A percentile compares a stretch with the other conserved stretches of the same genome.
phyloP scores from a whole-genome alignment of 139 green algal species.

The Haematococcus sp. region DNA sequence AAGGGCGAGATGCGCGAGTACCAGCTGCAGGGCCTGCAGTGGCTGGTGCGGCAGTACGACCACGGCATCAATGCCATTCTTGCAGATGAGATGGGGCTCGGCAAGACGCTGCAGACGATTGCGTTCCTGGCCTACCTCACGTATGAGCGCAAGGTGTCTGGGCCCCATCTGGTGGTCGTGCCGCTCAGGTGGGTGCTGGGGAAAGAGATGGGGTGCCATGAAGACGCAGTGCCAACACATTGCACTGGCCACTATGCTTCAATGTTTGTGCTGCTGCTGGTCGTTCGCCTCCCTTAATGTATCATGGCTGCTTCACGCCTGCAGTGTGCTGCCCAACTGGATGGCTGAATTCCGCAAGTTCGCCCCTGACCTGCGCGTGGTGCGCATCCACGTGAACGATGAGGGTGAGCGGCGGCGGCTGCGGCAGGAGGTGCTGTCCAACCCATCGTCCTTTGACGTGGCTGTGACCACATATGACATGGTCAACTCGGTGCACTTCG shows the following conservation, averaged over 20 bases:
- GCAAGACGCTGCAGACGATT: constrained; percentile 86
- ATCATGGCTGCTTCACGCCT: too few relatives aligned
- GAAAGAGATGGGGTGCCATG: constrained; percentile 62
- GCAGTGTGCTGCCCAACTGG: constrained; percentile 19
- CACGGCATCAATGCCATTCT: constrained; percentile 87
- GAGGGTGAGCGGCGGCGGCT: constrained; percentile 51
- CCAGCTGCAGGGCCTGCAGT: constrained; percentile 84
- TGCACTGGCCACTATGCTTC: too few relatives aligned
- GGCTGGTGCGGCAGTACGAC: constrained; percentile 74
- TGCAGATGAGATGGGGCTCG: constrained; percentile 83
- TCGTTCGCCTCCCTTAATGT: too few relatives aligned
- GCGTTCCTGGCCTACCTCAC: constrained; percentile 61
- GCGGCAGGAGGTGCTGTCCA: constrained; percentile 45
- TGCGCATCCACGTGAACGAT: constrained; percentile 55
- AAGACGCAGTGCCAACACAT: too few relatives aligned
- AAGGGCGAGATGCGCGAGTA: constrained; percentile 68
- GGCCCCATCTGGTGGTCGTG: constrained; percentile 88
- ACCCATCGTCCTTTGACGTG: constrained; percentile 64
- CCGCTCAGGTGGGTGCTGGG: constrained; percentile 59
- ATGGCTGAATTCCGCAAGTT: constrained; percentile 46
- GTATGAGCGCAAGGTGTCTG: constrained; percentile 53
- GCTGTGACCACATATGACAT: constrained; percentile 68
- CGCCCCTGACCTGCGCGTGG: constrained; percentile 55
- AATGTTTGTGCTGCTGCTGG: too few relatives aligned
- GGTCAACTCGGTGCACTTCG: constrained; percentile 49